Conservation (phyloP, 768 basidiomycete genomes). For the Suillus brevipes region DNA sequence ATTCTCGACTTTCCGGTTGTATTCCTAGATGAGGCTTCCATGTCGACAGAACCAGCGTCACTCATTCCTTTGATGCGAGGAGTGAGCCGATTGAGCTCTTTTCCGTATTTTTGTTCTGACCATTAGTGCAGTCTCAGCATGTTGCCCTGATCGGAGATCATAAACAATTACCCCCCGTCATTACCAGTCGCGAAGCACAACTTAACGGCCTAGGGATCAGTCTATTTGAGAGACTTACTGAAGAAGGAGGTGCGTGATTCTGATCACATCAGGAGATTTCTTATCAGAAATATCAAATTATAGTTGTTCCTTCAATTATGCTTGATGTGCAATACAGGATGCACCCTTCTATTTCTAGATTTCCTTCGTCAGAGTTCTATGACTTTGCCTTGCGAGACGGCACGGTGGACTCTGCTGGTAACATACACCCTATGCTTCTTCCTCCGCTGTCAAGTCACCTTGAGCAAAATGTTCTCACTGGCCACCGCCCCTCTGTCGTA, state of each 20-base stretch:
- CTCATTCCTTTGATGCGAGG: conserved; percentile 94
- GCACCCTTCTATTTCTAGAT: conserved; percentile 87
- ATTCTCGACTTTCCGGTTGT: conserved; percentile 89
- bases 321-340: conserved; percentile 95
- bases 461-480: conserved; percentile 35
- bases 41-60: conserved; percentile 93
- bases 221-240: conserved; percentile 88
- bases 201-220: conserved; percentile 72
- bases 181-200: conserved; percentile 74
- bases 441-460: conserved; percentile 66
- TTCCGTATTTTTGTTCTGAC: conserved; percentile 12
- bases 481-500: conserved; percentile 59
- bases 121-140: conserved; percentile 61
- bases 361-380: conserved; percentile 88
- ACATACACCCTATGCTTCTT: conserved; percentile 47
- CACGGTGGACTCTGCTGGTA: conserved; percentile 56
- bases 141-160: conserved; percentile 94
- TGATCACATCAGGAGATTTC: conserved; percentile 2
- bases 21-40: conserved; percentile 92
- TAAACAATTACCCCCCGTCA: conserved; percentile 91
- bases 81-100: conserved; percentile 48
- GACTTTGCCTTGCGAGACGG: conserved; percentile 68
- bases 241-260: conserved; percentile 67
- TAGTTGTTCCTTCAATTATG: conserved; percentile 88
- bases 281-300: conserved; percentile 13